Evolutionary conservation across 1,284 basidiomycete species (phyloP), one percentile per base, ranked within the genome.

Genomic region (Thelephora terrestris): DNA sequence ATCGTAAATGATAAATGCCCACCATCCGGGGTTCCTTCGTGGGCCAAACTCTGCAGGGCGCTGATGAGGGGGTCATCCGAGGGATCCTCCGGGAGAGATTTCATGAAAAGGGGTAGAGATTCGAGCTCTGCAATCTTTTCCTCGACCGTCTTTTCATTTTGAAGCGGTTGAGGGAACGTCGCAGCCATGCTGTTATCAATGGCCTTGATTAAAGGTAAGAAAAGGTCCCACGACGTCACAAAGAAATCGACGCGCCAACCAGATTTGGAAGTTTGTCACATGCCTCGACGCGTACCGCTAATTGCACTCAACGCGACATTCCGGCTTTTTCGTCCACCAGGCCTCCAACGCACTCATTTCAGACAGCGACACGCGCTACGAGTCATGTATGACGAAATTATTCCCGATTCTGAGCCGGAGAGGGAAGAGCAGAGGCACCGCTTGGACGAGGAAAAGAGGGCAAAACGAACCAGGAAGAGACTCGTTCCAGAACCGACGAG

Each of bases 21-120:
- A 94, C 93, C 94, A 71, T 97, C 89, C 27, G 93, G 87, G 21
- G 90, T 86, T 10, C 93, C 95, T 17, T 98, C 93, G 63, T 93
- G 77, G 2, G 79, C 81, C 23, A 99, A 75, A 55, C 78, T 85
- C 64, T 94, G 90, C 34, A 99, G 66, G 4, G 95, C 96, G 50
- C 85, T 80, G 16, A 99, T 60, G 2, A 84, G 76, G 3, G 73
- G 68, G 58, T 88, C 79, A 16, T 81, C 73, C 5, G 72, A 64
- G 10, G 73, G 71, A 7, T 85, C 83, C 10, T 75, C 73, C 0
- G 94, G 92, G 18, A 97, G 74, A 35, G 83, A 76, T 56, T 82
- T 83, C 93, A 98, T 98, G 68, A 99, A 99, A 32, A 99, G 71
- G 3, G 96, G 95, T 1, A 81, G 62, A 5, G 71, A 70, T 52